Percentiles rank a stretch among this genome's conserved stretches.
Conservation (phyloP, 257 asterid genomes). For the Primulina huaijiensis region DNA sequence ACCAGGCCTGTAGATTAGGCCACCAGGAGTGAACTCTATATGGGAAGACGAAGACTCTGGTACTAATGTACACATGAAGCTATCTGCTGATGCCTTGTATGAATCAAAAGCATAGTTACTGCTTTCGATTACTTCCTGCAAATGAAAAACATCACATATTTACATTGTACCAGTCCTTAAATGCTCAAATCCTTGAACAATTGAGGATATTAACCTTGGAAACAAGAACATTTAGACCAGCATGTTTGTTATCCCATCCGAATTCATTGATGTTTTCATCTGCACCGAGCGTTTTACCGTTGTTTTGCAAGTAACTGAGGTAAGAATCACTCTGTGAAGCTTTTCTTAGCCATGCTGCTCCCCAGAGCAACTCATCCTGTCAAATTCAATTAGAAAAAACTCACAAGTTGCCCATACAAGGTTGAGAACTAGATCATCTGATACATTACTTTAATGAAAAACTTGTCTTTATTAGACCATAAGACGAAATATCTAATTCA, state of each 20-base stretch:
- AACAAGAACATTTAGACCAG: slow-evolving; percentile 83
- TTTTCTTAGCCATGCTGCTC: slow-evolving; percentile 92
- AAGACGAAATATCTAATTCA: not conserved
- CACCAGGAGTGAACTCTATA: slow-evolving; percentile 78
- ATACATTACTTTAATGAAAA: not conserved
- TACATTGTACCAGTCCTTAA: not conserved
- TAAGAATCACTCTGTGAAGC: slow-evolving; percentile 70
- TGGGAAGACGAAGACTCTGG: slow-evolving; percentile 79
- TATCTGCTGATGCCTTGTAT: slow-evolving; percentile 86
- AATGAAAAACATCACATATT: not conserved
- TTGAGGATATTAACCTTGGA: slow-evolving; percentile 53
- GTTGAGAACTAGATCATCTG: not conserved
- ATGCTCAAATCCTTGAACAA: not conserved
- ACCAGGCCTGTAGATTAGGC: slow-evolving; percentile 81
- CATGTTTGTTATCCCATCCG: slow-evolving; percentile 99
- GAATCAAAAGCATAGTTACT: slow-evolving; percentile 58
- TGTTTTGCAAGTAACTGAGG: slow-evolving; percentile 70
- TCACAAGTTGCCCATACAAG: not conserved
- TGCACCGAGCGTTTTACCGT: slow-evolving; percentile 81
- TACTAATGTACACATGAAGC: slow-evolving; percentile 85
- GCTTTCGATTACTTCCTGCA: slow-evolving; percentile 80
- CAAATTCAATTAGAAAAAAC: not conserved
- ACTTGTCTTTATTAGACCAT: not conserved
- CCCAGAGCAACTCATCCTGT: slow-evolving; percentile 98
- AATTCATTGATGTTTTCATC: slow-evolving; percentile 85